Conservation (phyloP, 177 flowering plant genomes). For the Telopea speciosissima region DNA sequence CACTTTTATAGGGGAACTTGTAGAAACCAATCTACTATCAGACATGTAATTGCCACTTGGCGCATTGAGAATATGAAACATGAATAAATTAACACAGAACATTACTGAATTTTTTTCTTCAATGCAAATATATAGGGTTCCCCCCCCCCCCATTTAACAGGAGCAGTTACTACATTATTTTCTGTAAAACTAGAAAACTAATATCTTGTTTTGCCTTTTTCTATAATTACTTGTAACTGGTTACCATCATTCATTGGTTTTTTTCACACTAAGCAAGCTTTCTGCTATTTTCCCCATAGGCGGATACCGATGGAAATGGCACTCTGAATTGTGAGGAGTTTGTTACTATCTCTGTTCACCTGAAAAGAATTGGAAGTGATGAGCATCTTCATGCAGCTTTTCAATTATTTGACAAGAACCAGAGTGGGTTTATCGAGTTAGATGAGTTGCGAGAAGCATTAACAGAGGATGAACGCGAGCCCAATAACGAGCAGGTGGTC, state of each 20-base stretch:
- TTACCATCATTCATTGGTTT: too few species aligned
- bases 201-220: too few species aligned
- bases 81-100: too few species aligned
- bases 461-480: constrained; percentile 37
- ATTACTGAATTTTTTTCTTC: too few species aligned
- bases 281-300: constrained; percentile 26
- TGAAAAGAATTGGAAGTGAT: constrained; percentile 45
- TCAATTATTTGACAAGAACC: constrained; percentile 60
- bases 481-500: constrained; percentile 45
- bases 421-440: constrained; percentile 69
- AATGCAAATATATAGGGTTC: too few species aligned
- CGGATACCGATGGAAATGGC: constrained; percentile 71
- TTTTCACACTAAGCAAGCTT: background rate
- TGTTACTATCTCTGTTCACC: constrained; percentile 57
- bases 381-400: constrained; percentile 57
- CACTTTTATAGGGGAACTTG: too few species aligned
- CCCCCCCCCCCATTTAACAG: too few species aligned
- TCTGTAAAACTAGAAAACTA: background rate
- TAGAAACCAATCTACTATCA: too few species aligned
- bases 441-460: constrained; percentile 64
- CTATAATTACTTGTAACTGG: too few species aligned
- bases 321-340: constrained; percentile 66
- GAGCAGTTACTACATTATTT: too few species aligned
- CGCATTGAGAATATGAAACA: too few species aligned
- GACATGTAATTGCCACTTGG: too few species aligned